Base-by-base conservation (phyloP, 192 early-diverging fungal species). In the Rhizophagus sp. region DNA sequence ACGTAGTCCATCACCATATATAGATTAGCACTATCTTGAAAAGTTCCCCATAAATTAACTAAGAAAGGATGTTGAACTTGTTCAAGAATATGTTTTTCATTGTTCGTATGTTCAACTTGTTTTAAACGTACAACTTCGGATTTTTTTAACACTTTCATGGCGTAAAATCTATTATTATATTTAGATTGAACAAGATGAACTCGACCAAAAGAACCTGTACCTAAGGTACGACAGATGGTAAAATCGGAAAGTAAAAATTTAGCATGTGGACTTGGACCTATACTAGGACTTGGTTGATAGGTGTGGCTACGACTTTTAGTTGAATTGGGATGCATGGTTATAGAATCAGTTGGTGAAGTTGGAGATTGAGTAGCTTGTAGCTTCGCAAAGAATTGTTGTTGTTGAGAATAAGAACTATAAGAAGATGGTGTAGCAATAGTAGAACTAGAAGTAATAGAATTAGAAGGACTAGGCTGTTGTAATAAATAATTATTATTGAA, bases 91-190 rank as follows among this genome's bases (percentile, higher is more conserved):
- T 90, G 88, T 81, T 96, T 96, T 87, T 99, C 97, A 87, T 97
- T 99, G 80, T 97, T 94, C 41, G 96, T 98, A 81, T 99, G 97
- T 88, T 99, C 97, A 13, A 99, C 96, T 83, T 99, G 97, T 84
- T 96, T 95, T 83, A 96, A 88, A 71, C 94, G 93, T 62, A 99
- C 96, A 9, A 99, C 96, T 76, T 99, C 96, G 49, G 90, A 84
- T 85, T 99, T 99, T 75, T 93, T 93, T 63, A 99, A 88, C 6
- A 97, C 97, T 84, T 99, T 99, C 92, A 98, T 99, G 6, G 97
- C 97, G 83, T 96, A 97, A 88, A 93, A 97, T 77, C 92, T 90
- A 63, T 90, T 90, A 49, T 93, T 96, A 57, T 87, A 81, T 78
- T 91, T 90, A 49, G 94, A 91, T 81, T 92, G 92, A 36, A 96